Percentiles rank a stretch among this genome's conserved stretches.
Conservation (phyloP, 2,329 filamentous ascomycete species). For the Penicillium sclerotigenum region DNA sequence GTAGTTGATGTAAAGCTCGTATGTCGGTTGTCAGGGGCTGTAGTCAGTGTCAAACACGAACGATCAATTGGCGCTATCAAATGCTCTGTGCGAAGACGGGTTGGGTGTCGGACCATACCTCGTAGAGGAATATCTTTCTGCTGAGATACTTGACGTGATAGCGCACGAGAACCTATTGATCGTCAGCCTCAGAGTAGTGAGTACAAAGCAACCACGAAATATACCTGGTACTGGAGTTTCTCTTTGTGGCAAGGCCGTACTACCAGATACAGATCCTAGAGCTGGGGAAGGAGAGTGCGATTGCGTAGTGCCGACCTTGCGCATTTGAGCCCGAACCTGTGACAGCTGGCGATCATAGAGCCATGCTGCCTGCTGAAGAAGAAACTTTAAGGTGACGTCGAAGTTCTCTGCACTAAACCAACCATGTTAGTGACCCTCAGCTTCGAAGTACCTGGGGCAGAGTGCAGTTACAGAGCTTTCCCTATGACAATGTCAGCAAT, state of each 20-base stretch:
- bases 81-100: too few species aligned
- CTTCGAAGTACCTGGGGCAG: neutral
- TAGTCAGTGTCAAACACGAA: constrained; percentile 3
- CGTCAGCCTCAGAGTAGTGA: neutral
- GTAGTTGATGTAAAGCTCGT: constrained; percentile 31
- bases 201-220: neutral
- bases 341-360: constrained; percentile 87
- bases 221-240: constrained; percentile 34
- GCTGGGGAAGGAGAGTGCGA: constrained; percentile 44
- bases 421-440: constrained; percentile 5
- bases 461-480: constrained; percentile 63
- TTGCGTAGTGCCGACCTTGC: constrained; percentile 54
- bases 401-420: constrained; percentile 65
- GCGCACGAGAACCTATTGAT: constrained; percentile 37
- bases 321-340: constrained; percentile 86
- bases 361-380: constrained; percentile 90
- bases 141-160: constrained; percentile 39
- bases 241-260: constrained; percentile 36
- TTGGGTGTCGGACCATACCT: constrained; percentile 20
- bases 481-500: constrained; percentile 50
- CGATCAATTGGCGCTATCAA: neutral
- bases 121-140: constrained; percentile 33
- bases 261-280: constrained; percentile 44
- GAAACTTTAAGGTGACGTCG: constrained; percentile 79
- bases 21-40: constrained; percentile 23